Conservation (phyloP, 495 filamentous ascomycete genomes). For the Schizothecium vesticola region DNA sequence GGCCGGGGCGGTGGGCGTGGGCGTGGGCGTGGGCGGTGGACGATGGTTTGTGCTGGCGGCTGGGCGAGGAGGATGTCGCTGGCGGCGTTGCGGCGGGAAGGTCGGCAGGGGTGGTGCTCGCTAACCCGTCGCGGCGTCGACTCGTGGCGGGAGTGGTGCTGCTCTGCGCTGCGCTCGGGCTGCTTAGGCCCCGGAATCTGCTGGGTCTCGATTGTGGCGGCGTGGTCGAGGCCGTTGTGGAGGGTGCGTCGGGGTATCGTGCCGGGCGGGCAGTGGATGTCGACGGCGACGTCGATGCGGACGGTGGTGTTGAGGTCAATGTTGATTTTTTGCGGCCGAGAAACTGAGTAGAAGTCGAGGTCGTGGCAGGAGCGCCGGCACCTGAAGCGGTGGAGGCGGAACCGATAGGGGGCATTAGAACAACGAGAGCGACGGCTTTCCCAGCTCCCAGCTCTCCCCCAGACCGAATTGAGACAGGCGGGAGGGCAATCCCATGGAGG, state of each 20-base stretch:
- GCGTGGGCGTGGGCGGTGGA: not conserved
- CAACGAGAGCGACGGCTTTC: constrained; percentile 2
- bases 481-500: constrained; percentile 9
- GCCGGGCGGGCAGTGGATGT: not conserved
- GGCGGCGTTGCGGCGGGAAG: not conserved
- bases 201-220: not conserved
- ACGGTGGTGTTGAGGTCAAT: constrained; percentile 13
- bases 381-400: constrained; percentile 7
- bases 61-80: not conserved
- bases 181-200: not conserved
- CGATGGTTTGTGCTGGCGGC: constrained; percentile 10
- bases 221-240: not conserved
- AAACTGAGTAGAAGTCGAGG: constrained; percentile 2
- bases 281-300: constrained; percentile 10
- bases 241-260: not conserved
- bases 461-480: constrained; percentile 24
- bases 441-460: constrained; percentile 8
- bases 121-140: constrained; percentile 13
- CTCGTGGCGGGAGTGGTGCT: not conserved
- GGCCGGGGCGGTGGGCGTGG: constrained; percentile 7
- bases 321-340: not conserved
- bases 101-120: constrained; percentile 9
- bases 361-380: constrained; percentile 7
- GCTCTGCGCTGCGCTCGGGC: not conserved
- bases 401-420: constrained; percentile 29